Evolutionary conservation across 768 basidiomycete species (phyloP).

Genomic region (Stropharia rugosoannulata): DNA sequence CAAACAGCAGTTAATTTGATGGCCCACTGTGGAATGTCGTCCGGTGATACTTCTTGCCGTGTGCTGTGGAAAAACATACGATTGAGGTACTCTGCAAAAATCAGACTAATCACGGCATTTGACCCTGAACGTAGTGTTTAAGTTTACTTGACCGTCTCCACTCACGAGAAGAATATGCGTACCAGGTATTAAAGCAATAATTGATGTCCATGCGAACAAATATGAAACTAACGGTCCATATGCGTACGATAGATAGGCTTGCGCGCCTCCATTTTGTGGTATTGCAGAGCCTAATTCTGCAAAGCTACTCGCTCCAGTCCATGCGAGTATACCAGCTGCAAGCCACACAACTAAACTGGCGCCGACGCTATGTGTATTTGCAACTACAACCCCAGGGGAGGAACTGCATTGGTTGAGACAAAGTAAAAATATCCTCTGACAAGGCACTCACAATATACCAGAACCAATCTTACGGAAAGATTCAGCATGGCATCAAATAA

Average conservation of each 20-base stretch:
- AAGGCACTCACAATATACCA: conserved; percentile 77
- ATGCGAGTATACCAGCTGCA: conserved; percentile 77
- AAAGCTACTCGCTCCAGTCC: conserved; percentile 96
- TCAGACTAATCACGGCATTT: conserved; percentile 85
- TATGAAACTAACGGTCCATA: conserved; percentile 88
- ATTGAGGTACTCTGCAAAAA: conserved; percentile 91
- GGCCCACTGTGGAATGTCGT: conserved; percentile 85
- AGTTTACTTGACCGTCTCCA: background rate
- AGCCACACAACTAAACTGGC: conserved; percentile 88
- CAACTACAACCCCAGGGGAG: conserved; percentile 89
- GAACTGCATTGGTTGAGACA: conserved; percentile 47
- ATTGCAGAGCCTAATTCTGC: conserved; percentile 91
- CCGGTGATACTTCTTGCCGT: conserved; percentile 68
- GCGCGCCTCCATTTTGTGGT: conserved; percentile 70
- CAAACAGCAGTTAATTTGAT: conserved; percentile 82
- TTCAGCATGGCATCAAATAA: background rate
- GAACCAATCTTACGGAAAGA: conserved; percentile 67
- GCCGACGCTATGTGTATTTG: conserved; percentile 86
- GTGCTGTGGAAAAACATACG: conserved; percentile 81
- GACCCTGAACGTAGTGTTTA: conserved; percentile 41
- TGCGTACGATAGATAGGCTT: conserved; percentile 86
- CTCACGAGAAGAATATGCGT: conserved; percentile 11
- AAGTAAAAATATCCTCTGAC: background rate
- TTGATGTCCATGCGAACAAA: conserved; percentile 94
- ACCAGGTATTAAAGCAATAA: conserved; percentile 86